Conservation (phyloP, 2,329 filamentous ascomycete genomes). For the Aspergillus sp. region DNA sequence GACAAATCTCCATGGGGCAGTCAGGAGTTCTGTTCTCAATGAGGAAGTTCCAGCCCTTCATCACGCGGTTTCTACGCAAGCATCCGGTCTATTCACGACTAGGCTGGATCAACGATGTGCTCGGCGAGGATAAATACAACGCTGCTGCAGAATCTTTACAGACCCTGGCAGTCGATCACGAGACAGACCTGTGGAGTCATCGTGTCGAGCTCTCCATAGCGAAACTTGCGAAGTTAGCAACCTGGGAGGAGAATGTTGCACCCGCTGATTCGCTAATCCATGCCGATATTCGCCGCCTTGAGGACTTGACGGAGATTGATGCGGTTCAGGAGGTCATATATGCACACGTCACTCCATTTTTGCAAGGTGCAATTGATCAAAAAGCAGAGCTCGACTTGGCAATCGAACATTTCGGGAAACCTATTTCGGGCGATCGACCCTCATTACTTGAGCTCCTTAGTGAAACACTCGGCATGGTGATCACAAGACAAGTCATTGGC, state of each 20-base stretch:
- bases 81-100: slow-evolving; percentile 72
- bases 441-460: slow-evolving; percentile 71
- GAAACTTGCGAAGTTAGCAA: slow-evolving; percentile 75
- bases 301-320: slow-evolving; percentile 66
- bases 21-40: slow-evolving; percentile 65
- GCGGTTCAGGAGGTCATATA: slow-evolving; percentile 78
- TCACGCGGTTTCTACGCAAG: slow-evolving; percentile 76
- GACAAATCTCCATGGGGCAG: slow-evolving; percentile 67
- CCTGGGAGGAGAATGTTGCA: slow-evolving; percentile 39
- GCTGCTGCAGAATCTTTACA: slow-evolving; percentile 71
- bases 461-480: slow-evolving; percentile 65
- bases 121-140: slow-evolving; percentile 70
- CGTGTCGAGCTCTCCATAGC: slow-evolving; percentile 88
- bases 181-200: slow-evolving; percentile 85
- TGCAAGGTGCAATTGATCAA: slow-evolving; percentile 73
- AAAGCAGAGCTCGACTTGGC: slow-evolving; percentile 75
- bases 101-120: slow-evolving; percentile 92
- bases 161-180: slow-evolving; percentile 66
- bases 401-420: slow-evolving; percentile 63
- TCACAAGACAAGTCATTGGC: slow-evolving; percentile 68
- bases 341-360: slow-evolving; percentile 65
- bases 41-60: slow-evolving; percentile 69
- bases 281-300: slow-evolving; percentile 52
- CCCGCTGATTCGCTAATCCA: slow-evolving; percentile 39
- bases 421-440: slow-evolving; percentile 56